Percentiles rank a stretch among this genome's conserved stretches.
Conservation (phyloP, 2,329 filamentous ascomycete genomes). For the Chaetomium globosum region DNA sequence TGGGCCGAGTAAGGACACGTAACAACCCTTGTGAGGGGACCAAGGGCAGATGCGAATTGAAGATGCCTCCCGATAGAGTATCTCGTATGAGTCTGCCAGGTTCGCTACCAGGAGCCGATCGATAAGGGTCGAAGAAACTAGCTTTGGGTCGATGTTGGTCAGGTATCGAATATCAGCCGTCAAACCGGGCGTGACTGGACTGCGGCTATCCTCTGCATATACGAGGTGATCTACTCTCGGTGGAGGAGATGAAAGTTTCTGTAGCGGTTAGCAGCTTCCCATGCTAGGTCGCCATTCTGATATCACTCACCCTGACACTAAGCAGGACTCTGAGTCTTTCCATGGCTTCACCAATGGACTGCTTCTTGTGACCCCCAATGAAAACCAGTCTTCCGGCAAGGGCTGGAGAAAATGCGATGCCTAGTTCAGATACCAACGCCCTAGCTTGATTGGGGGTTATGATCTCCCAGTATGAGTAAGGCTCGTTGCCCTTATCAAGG, state of each 20-base stretch:
- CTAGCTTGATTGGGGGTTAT: conserved; percentile 22
- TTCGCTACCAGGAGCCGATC: conserved; percentile 33
- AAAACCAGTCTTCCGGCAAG: conserved; percentile 22
- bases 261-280: neutral
- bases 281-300: neutral
- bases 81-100: conserved; percentile 28
- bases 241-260: conserved; percentile 22
- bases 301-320: conserved; percentile 15
- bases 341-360: conserved; percentile 28
- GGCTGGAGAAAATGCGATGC: conserved; percentile 23
- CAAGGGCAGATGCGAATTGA: conserved; percentile 39
- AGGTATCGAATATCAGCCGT: conserved; percentile 39
- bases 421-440: conserved; percentile 25
- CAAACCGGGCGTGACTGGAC: neutral
- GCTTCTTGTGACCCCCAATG: conserved; percentile 25
- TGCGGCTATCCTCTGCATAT: conserved; percentile 36
- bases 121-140: conserved; percentile 39
- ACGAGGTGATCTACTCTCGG: conserved; percentile 33
- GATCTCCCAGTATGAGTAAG: conserved; percentile 28
- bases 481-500: conserved; percentile 32
- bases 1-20: conserved; percentile 28
- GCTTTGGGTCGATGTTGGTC: conserved; percentile 38
- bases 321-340: conserved; percentile 35
- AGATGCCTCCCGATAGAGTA: conserved; percentile 32
- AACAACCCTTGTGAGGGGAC: conserved; percentile 10